A percentile compares a stretch with the other conserved stretches of the same genome.
Evolutionary conservation across 2,329 filamentous ascomycete genomes (phyloP).

Genomic region (Rhynchosporium secalis): DNA sequence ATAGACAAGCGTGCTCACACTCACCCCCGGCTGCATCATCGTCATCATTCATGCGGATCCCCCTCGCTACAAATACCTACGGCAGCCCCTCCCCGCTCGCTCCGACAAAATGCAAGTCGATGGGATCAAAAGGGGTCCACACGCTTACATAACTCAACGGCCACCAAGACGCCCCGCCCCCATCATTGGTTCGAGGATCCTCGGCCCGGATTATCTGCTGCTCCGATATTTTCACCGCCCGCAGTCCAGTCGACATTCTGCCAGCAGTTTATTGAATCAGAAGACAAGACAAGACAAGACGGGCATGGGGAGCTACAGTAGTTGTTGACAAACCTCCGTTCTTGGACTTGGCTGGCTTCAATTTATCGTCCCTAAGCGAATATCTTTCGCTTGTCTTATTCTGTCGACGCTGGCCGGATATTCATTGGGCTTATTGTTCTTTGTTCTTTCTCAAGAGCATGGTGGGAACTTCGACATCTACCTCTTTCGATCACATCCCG

Average conservation of each 20-base stretch:
- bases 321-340: constrained; percentile 8
- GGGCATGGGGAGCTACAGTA: background rate
- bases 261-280: background rate
- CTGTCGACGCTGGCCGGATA: background rate
- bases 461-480: background rate
- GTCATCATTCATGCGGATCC: background rate
- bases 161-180: no score
- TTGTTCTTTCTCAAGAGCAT: background rate
- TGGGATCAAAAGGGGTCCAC: background rate
- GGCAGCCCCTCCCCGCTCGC: background rate
- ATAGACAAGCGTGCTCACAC: background rate
- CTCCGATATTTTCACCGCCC: constrained; percentile 3
- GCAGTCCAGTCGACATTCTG: background rate
- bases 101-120: background rate
- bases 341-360: background rate
- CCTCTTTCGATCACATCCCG: background rate
- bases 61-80: constrained; percentile 15
- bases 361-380: background rate
- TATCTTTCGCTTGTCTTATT: background rate
- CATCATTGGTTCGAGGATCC: background rate
- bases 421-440: background rate
- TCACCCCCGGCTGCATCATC: background rate
- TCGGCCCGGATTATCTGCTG: background rate
- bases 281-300: background rate
- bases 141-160: background rate